Conservation (phyloP, 495 filamentous ascomycete species). For the Penicillium mononematosum region DNA sequence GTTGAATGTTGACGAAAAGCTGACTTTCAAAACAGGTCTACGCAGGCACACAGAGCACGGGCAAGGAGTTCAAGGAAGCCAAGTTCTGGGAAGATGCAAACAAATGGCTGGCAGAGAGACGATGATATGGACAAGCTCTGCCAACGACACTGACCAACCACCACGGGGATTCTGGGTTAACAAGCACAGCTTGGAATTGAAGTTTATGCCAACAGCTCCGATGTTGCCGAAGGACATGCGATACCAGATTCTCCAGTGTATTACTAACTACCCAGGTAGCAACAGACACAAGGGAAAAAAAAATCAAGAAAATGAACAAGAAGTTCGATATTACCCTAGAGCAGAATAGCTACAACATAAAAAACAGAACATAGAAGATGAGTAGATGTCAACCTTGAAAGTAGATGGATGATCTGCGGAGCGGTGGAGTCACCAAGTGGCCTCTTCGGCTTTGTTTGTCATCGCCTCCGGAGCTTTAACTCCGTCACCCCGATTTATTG, state of each 20-base stretch:
- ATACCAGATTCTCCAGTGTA: slow-evolving; percentile 25
- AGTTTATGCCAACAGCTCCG: slow-evolving; percentile 3
- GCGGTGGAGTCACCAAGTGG: slow-evolving; percentile 24
- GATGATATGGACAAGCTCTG: slow-evolving; percentile 31
- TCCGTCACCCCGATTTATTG: slow-evolving; percentile 7
- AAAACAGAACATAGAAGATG: too few species aligned
- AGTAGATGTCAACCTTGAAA: not conserved
- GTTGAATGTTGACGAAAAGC: not conserved
- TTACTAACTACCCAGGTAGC: slow-evolving; percentile 24
- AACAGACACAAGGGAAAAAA: slow-evolving; percentile 18
- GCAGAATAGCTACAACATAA: not conserved
- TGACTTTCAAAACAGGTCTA: slow-evolving; percentile 49
- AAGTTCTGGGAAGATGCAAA: slow-evolving; percentile 64
- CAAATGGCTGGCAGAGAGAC: slow-evolving; percentile 57
- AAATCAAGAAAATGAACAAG: slow-evolving; percentile 1
- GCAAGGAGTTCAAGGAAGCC: slow-evolving; percentile 62
- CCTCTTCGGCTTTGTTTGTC: slow-evolving; percentile 26
- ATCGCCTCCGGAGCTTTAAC: slow-evolving; percentile 12
- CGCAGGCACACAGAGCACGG: slow-evolving; percentile 63
- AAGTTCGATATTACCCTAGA: slow-evolving; percentile 1
- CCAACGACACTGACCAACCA: slow-evolving; percentile 20
- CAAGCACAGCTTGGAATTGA: slow-evolving; percentile 13
- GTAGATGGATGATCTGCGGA: slow-evolving; percentile 8
- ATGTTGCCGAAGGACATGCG: slow-evolving; percentile 4
- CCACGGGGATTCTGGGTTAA: slow-evolving; percentile 17